Percentiles rank a stretch among this genome's conserved stretches.
Conservation (phyloP, 163 green algal species). For the Botryococcus braunii region DNA sequence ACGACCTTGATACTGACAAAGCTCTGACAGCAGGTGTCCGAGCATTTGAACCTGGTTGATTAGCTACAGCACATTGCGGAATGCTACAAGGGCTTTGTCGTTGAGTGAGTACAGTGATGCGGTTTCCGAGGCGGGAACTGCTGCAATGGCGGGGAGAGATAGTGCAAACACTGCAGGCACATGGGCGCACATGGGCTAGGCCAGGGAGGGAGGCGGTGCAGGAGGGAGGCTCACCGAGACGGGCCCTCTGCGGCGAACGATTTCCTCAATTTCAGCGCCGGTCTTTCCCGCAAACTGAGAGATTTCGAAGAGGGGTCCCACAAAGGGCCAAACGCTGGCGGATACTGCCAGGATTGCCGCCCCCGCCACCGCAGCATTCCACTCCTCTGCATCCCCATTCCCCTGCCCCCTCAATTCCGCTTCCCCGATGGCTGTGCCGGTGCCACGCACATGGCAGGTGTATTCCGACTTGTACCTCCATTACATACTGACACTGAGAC, state of each 20-base stretch:
- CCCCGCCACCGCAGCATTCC: slow-evolving; percentile 7
- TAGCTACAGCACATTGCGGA: background rate
- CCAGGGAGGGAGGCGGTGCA: background rate
- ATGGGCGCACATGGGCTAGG: no score
- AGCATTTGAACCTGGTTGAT: background rate
- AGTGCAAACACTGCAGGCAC: no score
- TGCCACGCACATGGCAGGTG: no score
- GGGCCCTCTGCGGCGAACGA: slow-evolving; percentile 54
- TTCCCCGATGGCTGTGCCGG: no score
- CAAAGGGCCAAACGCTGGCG: slow-evolving; percentile 41
- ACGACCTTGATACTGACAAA: background rate
- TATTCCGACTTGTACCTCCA: no score
- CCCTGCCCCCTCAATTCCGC: no score
- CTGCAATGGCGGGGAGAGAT: no score
- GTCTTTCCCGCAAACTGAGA: slow-evolving; percentile 40
- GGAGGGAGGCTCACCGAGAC: slow-evolving; percentile 22
- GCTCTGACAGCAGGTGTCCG: background rate
- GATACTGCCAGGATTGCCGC: slow-evolving; percentile 19
- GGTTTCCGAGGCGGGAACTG: no score
- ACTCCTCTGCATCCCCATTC: background rate
- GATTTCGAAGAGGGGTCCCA: slow-evolving; percentile 61
- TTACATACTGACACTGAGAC: no score
- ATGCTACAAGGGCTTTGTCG: background rate
- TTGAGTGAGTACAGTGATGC: slow-evolving; percentile 1
- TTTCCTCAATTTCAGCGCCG: slow-evolving; percentile 64